phyloP scores from a whole-genome alignment of 2,329 filamentous ascomycete genomes.

The Lecanoromycetidae sp. region DNA sequence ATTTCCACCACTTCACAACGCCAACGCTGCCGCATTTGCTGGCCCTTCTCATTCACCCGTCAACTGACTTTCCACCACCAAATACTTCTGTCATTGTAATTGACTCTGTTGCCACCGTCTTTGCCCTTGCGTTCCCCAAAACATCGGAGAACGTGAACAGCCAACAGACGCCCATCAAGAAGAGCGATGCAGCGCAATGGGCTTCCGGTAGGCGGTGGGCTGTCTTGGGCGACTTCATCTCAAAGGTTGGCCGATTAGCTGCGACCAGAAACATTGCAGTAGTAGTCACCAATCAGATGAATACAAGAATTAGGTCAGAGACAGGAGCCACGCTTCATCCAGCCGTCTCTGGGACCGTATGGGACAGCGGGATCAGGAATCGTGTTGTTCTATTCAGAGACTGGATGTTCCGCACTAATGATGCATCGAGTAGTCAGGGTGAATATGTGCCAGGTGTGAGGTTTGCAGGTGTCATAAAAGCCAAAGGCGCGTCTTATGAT shows the following conservation, averaged over 20 bases:
- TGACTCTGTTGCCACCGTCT: constrained; percentile 63
- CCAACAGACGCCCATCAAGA: constrained; percentile 30
- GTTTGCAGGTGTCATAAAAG: constrained; percentile 54
- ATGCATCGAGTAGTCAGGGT: constrained; percentile 33
- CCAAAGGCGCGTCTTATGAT: constrained; percentile 39
- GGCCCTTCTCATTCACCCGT: constrained; percentile 59
- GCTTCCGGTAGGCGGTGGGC: constrained; percentile 40
- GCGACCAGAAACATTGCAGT: constrained; percentile 60
- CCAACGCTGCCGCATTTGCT: constrained; percentile 54
- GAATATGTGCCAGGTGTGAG: constrained; percentile 36
- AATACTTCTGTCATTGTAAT: constrained; percentile 60
- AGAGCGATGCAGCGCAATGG: constrained; percentile 36
- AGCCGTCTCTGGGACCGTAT: constrained; percentile 60
- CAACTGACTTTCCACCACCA: constrained; percentile 47
- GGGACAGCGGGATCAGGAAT: constrained; percentile 66
- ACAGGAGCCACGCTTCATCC: constrained; percentile 57
- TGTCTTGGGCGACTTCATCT: constrained; percentile 54
- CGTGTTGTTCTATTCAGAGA: constrained; percentile 70
- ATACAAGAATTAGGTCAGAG: constrained; percentile 63
- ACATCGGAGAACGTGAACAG: constrained; percentile 31
- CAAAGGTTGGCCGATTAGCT: constrained; percentile 56
- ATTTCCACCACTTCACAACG: constrained; percentile 53
- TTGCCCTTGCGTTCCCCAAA: constrained; percentile 66
- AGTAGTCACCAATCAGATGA: constrained; percentile 65
- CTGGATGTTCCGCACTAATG: constrained; percentile 39